phyloP scores from a whole-genome alignment of 75 land plant species.

The Adiantum capillusveneris region DNA sequence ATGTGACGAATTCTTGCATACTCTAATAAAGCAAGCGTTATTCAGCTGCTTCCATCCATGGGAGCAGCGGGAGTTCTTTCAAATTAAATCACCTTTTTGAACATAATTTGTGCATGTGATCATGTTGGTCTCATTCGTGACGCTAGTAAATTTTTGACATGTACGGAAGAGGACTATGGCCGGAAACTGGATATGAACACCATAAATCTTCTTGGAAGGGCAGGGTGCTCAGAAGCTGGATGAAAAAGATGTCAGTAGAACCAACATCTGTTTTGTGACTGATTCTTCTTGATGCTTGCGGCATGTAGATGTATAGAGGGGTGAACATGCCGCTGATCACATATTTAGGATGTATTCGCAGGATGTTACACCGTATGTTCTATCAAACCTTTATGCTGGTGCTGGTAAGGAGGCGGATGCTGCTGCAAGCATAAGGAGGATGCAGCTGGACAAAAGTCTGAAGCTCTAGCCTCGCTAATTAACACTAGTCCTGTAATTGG shows the following conservation, averaged over 20 bases:
- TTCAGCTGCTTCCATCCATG: neutral
- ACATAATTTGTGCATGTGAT: constrained; percentile 27
- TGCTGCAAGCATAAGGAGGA: constrained; percentile 15
- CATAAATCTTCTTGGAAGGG: constrained; percentile 34
- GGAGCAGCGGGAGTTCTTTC: constrained; percentile 1
- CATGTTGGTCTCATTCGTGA: constrained; percentile 36
- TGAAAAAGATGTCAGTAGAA: constrained; percentile 8
- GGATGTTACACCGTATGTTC: constrained; percentile 8
- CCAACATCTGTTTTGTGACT: constrained; percentile 18
- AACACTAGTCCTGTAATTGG: no score
- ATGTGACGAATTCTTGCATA: no score
- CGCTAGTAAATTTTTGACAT: constrained; percentile 18
- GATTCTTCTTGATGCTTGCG: constrained; percentile 16
- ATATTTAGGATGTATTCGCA: constrained; percentile 6
- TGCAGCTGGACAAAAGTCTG: constrained; percentile 19
- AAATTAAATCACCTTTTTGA: constrained; percentile 17
- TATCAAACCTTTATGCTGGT: constrained; percentile 40
- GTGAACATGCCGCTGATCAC: constrained; percentile 8
- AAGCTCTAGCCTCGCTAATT: neutral
- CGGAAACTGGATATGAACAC: constrained; percentile 31
- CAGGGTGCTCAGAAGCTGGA: constrained; percentile 22
- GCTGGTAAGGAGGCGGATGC: constrained; percentile 45
- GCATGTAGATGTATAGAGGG: constrained; percentile 10
- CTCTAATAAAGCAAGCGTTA: no score
- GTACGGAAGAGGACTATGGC: constrained; percentile 15